phyloP scores from a whole-genome alignment of 108 stramenopile genomes.

The Schizochytrium sp. region DNA sequence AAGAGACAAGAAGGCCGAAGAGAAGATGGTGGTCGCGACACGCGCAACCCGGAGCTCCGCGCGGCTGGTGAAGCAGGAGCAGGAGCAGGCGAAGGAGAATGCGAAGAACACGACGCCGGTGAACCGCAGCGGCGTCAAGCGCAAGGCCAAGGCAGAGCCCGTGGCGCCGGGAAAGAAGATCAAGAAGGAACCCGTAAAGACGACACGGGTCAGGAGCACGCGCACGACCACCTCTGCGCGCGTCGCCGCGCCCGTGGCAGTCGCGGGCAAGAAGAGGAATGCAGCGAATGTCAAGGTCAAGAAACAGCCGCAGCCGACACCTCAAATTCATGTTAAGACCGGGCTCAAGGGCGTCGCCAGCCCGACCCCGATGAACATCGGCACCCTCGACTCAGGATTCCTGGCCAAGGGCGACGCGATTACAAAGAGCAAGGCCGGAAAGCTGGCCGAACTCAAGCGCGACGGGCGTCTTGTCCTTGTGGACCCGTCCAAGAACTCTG shows the following conservation, averaged over 20 bases:
- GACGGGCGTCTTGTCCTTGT: slow-evolving; percentile 39
- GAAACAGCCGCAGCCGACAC: neutral
- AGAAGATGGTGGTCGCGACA: too few species aligned
- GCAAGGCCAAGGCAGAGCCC: neutral
- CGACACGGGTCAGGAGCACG: neutral
- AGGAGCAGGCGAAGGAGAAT: neutral
- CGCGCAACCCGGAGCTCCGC: neutral
- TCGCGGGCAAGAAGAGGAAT: neutral
- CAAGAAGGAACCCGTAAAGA: neutral
- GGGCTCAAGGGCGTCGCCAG: neutral
- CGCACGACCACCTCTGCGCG: too few species aligned
- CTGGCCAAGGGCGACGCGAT: neutral
- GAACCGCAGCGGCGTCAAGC: neutral
- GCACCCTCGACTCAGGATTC: neutral
- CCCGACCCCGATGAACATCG: neutral
- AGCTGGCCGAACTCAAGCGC: neutral
- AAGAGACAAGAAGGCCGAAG: too few species aligned
- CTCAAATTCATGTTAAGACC: neutral
- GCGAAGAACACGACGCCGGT: neutral
- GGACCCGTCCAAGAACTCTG: slow-evolving; percentile 41
- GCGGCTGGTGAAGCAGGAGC: neutral
- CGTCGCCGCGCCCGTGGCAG: neutral
- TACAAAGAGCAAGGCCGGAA: neutral
- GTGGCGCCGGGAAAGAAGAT: neutral
- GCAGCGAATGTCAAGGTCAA: neutral